These are phyloP conservation scores for Tolypocladium ophioglossoides DNA, from an alignment of 2,329 filamentous ascomycete species.

Conservation along the genomic window DNA sequence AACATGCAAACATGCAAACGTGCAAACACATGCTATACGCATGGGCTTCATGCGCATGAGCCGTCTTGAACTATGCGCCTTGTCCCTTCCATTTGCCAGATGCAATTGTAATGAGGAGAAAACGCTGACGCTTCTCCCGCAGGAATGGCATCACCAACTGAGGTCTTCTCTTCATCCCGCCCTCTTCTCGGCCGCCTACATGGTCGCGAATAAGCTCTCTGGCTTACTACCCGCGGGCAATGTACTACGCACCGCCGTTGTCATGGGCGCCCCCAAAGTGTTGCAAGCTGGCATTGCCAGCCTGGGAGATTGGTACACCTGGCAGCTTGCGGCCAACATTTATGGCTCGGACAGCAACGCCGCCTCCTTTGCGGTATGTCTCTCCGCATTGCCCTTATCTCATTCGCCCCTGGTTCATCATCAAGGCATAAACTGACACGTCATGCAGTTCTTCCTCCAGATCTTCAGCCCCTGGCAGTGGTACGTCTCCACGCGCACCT, in stretches of 20 bases:
- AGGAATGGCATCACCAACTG: slow-evolving; percentile 90
- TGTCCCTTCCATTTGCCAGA: not conserved
- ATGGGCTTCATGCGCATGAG: slow-evolving; percentile 5
- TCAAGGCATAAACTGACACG: not conserved
- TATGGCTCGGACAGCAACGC: slow-evolving; percentile 56
- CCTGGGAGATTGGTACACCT: slow-evolving; percentile 75
- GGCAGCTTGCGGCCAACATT: slow-evolving; percentile 64
- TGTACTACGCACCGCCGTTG: slow-evolving; percentile 49
- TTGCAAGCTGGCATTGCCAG: slow-evolving; percentile 72
- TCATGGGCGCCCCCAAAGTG: slow-evolving; percentile 63
- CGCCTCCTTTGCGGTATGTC: slow-evolving; percentile 56
- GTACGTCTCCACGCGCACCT: slow-evolving; percentile 87
- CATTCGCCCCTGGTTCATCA: not conserved
- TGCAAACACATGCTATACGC: not conserved
- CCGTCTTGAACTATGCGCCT: not conserved
- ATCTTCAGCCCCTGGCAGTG: slow-evolving; percentile 67
- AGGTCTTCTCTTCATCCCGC: slow-evolving; percentile 87
- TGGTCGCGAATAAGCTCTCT: slow-evolving; percentile 45
- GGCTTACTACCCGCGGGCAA: slow-evolving; percentile 41
- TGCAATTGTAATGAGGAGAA: not conserved
- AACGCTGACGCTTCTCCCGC: slow-evolving; percentile 8
- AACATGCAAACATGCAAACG: slow-evolving; percentile 9
- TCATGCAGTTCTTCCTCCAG: slow-evolving; percentile 23
- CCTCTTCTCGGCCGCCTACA: slow-evolving; percentile 71
- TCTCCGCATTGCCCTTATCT: not conserved